Base-by-base conservation (phyloP, 805 yeast species). In the Nakazawaea sp. region DNA sequence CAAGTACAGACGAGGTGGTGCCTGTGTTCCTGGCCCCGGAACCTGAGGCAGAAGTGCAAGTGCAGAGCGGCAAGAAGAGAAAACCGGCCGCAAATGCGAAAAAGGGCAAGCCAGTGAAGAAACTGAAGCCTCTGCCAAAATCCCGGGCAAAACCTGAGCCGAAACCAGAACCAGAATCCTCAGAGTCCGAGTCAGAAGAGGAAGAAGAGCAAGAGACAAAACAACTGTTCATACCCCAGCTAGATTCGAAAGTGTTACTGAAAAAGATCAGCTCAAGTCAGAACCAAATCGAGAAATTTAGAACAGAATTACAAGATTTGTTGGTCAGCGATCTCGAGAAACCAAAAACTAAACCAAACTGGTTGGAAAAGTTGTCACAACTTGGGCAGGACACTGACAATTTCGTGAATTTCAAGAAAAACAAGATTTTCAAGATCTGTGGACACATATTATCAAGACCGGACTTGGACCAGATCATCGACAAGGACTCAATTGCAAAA, bases 11-110 rank as follows among this genome's bases (percentile, higher is more conserved):
- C 28, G 71, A 70, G 19, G 82, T 74, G 3, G 75, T 35, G 10
- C 44, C 37, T 6, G 82, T 49, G 62, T 72, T 78, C 43, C 61
- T 56, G 9, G 72, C 70, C 45, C 32, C 51, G 2, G 43, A 40
- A 16, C 30, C 30, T 13, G 32, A 28, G n/a, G 24, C 30, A 6
- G 19, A 7, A 8, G 13, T 12, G 6, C 5, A 10, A 15, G 28
- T 15, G 7, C 28, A 12, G 28, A 6, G 15, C n/a, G n/a, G 13
- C n/a, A 10, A 16, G 30, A 28, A 28, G 12, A 28, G 27, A 18
- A 23, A 18, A 30, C 27, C 13, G 10, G 12, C 29, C 18, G 18
- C 18, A 19, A 15, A 30, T 10, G 28, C 6, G 6, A n/a, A 4
- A 27, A 41, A 35, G 42, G 38, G 25, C 12, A 39, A 38, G 7